These are phyloP conservation scores for Vitis hybrid DNA, from an alignment of 177 flowering plant species.

Conservation along the genomic window DNA sequence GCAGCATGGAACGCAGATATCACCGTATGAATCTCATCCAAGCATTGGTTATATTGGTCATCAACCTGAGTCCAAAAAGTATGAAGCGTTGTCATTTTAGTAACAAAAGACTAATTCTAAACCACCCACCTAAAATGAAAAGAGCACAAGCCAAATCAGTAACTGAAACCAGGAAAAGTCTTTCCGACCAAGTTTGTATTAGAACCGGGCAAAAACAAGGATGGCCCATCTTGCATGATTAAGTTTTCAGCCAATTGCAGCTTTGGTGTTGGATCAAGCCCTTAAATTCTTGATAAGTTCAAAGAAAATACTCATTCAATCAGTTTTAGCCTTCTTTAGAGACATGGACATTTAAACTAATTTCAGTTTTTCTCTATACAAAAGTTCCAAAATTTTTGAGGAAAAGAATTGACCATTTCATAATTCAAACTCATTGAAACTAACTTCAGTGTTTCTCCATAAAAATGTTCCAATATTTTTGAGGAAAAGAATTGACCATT, in stretches of 20 bases:
- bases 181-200: neutral
- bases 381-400: too few species aligned
- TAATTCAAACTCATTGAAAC: too few species aligned
- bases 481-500: too few species aligned
- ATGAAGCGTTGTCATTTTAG: neutral
- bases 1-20: slow-evolving; percentile 79
- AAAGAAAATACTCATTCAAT: neutral
- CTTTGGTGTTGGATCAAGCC: neutral
- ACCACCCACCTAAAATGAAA: neutral
- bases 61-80: slow-evolving; percentile 62
- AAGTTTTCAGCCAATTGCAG: neutral
- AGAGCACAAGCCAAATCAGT: neutral
- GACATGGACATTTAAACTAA: too few species aligned
- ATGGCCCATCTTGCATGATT: neutral
- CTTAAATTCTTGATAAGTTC: neutral
- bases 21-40: slow-evolving; percentile 76
- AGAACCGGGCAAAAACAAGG: neutral
- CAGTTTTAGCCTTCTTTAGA: neutral
- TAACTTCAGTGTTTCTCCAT: too few species aligned
- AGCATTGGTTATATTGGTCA: slow-evolving; percentile 66
- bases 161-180: neutral
- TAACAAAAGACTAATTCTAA: neutral
- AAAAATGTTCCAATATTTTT: too few species aligned
- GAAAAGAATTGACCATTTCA: too few species aligned
- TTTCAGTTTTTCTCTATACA: too few species aligned